These are phyloP conservation scores for Thelonectria olida DNA, from an alignment of 2,329 filamentous ascomycete genomes.

Conservation along the genomic window DNA sequence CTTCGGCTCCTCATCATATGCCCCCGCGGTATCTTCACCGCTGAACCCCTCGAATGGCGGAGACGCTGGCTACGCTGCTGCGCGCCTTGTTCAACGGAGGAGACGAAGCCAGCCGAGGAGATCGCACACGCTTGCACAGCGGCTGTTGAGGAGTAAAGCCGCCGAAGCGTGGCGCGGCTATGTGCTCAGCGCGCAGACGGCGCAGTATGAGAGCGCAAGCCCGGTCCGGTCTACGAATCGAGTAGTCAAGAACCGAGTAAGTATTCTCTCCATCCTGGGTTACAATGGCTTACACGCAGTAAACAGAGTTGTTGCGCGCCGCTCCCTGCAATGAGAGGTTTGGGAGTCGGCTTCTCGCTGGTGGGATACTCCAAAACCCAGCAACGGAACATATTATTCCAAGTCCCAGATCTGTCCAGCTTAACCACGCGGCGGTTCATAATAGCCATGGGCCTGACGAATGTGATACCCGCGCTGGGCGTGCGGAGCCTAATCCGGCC, in stretches of 20 bases:
- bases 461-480: slow-evolving; percentile 35
- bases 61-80: slow-evolving; percentile 22
- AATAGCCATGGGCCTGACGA: slow-evolving; percentile 44
- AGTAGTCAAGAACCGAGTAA: slow-evolving; percentile 27
- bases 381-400: slow-evolving; percentile 28
- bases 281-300: too few relatives aligned
- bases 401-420: slow-evolving; percentile 37
- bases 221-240: slow-evolving; percentile 6
- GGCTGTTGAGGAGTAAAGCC: slow-evolving; percentile 53
- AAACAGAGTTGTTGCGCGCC: slow-evolving; percentile 31
- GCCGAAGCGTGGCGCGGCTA: slow-evolving; percentile 52
- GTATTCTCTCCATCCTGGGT: slow-evolving; percentile 9
- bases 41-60: slow-evolving; percentile 39
- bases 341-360: slow-evolving; percentile 34
- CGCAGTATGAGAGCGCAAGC: slow-evolving; percentile 32
- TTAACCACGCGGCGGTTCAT: slow-evolving; percentile 42
- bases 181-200: slow-evolving; percentile 41
- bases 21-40: slow-evolving; percentile 39
- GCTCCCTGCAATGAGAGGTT: slow-evolving; percentile 25
- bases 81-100: slow-evolving; percentile 28
- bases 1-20: slow-evolving; percentile 27
- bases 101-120: slow-evolving; percentile 26
- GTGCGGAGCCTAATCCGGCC: slow-evolving; percentile 32
- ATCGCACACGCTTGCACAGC: slow-evolving; percentile 51
- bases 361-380: slow-evolving; percentile 25